phyloP scores from a whole-genome alignment of 2,329 filamentous ascomycete genomes.

The Lecanicillium sp. region DNA sequence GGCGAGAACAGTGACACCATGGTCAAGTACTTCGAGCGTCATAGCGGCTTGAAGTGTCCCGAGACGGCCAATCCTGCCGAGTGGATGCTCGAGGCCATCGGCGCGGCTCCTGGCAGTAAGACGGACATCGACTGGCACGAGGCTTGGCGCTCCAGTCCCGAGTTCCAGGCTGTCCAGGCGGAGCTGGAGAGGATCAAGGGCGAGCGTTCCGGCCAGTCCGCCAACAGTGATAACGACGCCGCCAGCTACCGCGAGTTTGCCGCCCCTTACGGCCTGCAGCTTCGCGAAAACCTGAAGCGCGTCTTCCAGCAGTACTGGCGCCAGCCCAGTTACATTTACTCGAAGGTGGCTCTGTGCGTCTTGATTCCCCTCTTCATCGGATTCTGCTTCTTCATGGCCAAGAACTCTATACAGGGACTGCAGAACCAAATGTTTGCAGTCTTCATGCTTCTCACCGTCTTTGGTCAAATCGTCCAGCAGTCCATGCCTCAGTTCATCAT shows the following conservation, averaged over 20 bases:
- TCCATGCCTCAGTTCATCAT: slow-evolving; percentile 83
- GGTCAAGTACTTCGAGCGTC: slow-evolving; percentile 69
- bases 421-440: slow-evolving; percentile 84
- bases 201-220: no score
- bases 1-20: no score
- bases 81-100: slow-evolving; percentile 64
- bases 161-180: slow-evolving; percentile 48
- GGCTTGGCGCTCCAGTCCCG: slow-evolving; percentile 53
- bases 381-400: slow-evolving; percentile 69
- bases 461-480: slow-evolving; percentile 71
- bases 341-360: slow-evolving; percentile 64
- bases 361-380: slow-evolving; percentile 71
- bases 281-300: slow-evolving; percentile 61
- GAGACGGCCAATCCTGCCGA: slow-evolving; percentile 70
- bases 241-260: slow-evolving; percentile 68
- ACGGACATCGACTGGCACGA: slow-evolving; percentile 59
- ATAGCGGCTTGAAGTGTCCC: slow-evolving; percentile 61
- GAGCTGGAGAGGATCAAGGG: slow-evolving; percentile 37
- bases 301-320: slow-evolving; percentile 92
- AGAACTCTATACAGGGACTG: slow-evolving; percentile 67
- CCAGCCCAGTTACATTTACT: slow-evolving; percentile 81
- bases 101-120: slow-evolving; percentile 56
- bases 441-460: slow-evolving; percentile 77
- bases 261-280: slow-evolving; percentile 62
- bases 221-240: slow-evolving; percentile 28